Conservation (phyloP, 371 early-diverging fungal genomes). For the Entomophthora muscae region DNA sequence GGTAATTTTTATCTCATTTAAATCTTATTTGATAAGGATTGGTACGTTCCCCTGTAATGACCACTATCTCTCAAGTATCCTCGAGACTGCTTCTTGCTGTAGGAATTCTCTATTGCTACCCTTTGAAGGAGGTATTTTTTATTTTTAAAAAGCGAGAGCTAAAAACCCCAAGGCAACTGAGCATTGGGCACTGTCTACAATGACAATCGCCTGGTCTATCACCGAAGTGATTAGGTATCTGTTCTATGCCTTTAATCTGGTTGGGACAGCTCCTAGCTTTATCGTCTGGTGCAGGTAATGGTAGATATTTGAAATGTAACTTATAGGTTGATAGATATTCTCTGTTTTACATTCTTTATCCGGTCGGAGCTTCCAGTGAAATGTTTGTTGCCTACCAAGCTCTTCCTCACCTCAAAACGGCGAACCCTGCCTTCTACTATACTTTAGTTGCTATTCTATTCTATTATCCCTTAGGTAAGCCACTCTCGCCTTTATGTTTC, state of each 20-base stretch:
- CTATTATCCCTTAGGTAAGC: constrained; percentile 49
- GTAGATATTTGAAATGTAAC: background rate
- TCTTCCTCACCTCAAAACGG: constrained; percentile 37
- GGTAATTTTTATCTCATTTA: background rate
- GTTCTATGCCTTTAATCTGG: constrained; percentile 57
- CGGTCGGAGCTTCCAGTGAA: constrained; percentile 76
- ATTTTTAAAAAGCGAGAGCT: background rate
- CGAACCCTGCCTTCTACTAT: constrained; percentile 28
- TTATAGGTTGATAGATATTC: constrained; percentile 39
- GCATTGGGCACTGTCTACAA: constrained; percentile 50
- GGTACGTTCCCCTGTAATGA: constrained; percentile 61
- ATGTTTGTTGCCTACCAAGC: constrained; percentile 52
- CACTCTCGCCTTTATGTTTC: too few species aligned
- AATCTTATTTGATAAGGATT: constrained; percentile 24
- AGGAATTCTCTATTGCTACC: constrained; percentile 50
- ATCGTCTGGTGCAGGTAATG: constrained; percentile 46
- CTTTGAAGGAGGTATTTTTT: constrained; percentile 13
- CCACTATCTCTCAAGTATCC: constrained; percentile 68
- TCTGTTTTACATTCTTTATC: constrained; percentile 79
- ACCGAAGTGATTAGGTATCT: constrained; percentile 79
- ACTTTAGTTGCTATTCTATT: constrained; percentile 30
- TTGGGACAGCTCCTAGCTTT: constrained; percentile 27
- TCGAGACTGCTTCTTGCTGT: constrained; percentile 75
- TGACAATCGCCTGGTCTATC: constrained; percentile 84
- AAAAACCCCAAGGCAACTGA: constrained; percentile 23